Base-by-base conservation (phyloP, 2,329 filamentous ascomycete species). In the Biscogniauxia sp. region DNA sequence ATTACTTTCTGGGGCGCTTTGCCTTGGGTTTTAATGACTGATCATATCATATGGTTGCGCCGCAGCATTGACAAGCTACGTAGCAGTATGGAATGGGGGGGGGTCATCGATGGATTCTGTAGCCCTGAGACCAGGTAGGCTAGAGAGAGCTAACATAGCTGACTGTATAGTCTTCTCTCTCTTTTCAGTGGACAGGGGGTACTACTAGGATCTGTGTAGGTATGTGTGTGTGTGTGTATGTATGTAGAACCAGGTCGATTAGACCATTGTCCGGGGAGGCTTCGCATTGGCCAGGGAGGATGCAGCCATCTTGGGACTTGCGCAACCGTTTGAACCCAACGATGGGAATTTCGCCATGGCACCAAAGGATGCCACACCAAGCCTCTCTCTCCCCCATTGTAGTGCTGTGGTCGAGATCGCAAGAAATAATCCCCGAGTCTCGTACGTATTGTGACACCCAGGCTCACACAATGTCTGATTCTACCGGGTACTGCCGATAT, bases 301-400 rank as follows among this genome's bases (percentile, higher is more conserved):
- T 53, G 61, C 62, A 52, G 37, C 19, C 45, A 56, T 51, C 55
- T 58, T 52, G 52, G 51, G 56, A 60, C 61, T 61, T 51, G 59
- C 61, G 62, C 62, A 60, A 63, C 62, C 62, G 62, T 66, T 65
- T 61, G 58, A 58, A 65, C 61, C 62, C 59, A 63, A 65, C 57
- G 57, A 61, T 41, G 25, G 64, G 62, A 61, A 58, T 62, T 23
- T 63, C 54, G 54, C 59, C 53, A 54, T 56, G 51, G 58, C 54
- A 61, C 60, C 50, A 53, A 59, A 59, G 56, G 53, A 60, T 60
- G 57, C 51, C 59, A 61, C 60, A 49, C 57, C 57, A 51, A 51
- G 51, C 53, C 49, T 23, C 49, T 26, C 37, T n/a, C 15, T 45
- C 37, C 37, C 37, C 37, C 37, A 45, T 45, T 17, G 37, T 45